Evolutionary conservation across 2,329 filamentous ascomycete species (phyloP), one percentile per base, ranked within the genome.

Genomic region (Beauveria pseudobassiana): DNA sequence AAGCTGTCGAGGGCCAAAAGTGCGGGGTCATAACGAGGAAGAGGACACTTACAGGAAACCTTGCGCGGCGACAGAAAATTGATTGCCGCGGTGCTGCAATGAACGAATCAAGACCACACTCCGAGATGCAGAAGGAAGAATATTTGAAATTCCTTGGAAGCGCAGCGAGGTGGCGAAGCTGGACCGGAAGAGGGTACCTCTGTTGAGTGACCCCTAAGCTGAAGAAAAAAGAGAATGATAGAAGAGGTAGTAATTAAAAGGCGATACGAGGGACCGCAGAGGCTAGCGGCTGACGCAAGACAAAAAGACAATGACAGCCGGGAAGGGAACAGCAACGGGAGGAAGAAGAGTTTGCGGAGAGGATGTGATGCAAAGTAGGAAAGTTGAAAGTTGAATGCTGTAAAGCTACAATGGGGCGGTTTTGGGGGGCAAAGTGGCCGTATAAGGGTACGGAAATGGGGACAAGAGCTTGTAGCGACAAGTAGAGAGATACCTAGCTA

Each of bases 351-450:
- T 46, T 46, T 34, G 48, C 3, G 34, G 22, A n/a, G 40, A 26
- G 9, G 28, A 14, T 5, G 42, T 34, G 43, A 48, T 34, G 51
- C 24, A 24, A 62, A 46, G 24, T 48, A 49, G 59, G 43, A 40
- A 46, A 55, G 45, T 43, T 43, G 34, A 14, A 38, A 38, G 34
- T 38, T 38, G 34, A 6, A 38, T 38, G 34, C 34, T 38, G 43
- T 55, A 52, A 56, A 62, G 53, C 46, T 56, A 52, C 52, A 50
- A 62, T 51, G 60, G 54, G 53, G 53, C 45, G 59, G 28, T 48
- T 61, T 61, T 50, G n/a, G 59, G 51, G 45, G 45, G 46, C n/a
- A 46, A 49, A 46, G 26, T 56, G 43, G 42, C 20, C 24, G 54
- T 49, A 55, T n/a, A 10, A 45, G 38, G 24, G 42, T 43, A 30